phyloP scores from a whole-genome alignment of 352 stramenopile genomes.

The Pythium vanterpoolii region DNA sequence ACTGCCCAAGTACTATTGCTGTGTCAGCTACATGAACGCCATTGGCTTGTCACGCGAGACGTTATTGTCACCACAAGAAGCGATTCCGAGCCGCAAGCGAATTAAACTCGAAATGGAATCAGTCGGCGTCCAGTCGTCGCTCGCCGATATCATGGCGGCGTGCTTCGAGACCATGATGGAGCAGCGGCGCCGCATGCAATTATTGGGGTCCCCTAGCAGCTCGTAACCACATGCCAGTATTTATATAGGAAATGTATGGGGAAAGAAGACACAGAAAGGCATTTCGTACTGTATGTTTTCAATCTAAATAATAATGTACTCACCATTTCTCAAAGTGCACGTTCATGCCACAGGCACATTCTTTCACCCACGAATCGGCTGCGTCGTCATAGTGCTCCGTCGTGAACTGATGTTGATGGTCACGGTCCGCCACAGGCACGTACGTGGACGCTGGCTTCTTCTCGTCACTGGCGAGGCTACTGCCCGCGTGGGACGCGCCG shows the following conservation, averaged over 20 bases:
- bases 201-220: neutral
- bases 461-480: neutral
- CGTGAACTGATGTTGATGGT: constrained; percentile 60
- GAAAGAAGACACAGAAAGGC: neutral
- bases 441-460: constrained; percentile 19
- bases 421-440: constrained; percentile 39
- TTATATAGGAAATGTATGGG: neutral
- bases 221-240: neutral
- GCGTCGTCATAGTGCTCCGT: constrained; percentile 37
- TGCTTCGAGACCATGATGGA: constrained; percentile 60
- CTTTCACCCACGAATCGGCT: constrained; percentile 43
- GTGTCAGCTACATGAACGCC: too few relatives aligned
- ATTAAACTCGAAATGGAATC: constrained; percentile 37
- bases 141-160: constrained; percentile 60
- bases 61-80: constrained; percentile 9
- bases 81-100: constrained; percentile 24
- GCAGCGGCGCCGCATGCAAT: constrained; percentile 35
- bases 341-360: constrained; percentile 53
- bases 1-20: constrained; percentile 76
- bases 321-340: constrained; percentile 77
- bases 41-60: constrained; percentile 23
- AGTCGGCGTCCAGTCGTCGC: constrained; percentile 9
- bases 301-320: constrained; percentile 19
- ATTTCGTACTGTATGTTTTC: neutral
- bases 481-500: too few relatives aligned